Evolutionary conservation across 1,284 basidiomycete species (phyloP).

Genomic region (Uromyces viciae-fabae): DNA sequence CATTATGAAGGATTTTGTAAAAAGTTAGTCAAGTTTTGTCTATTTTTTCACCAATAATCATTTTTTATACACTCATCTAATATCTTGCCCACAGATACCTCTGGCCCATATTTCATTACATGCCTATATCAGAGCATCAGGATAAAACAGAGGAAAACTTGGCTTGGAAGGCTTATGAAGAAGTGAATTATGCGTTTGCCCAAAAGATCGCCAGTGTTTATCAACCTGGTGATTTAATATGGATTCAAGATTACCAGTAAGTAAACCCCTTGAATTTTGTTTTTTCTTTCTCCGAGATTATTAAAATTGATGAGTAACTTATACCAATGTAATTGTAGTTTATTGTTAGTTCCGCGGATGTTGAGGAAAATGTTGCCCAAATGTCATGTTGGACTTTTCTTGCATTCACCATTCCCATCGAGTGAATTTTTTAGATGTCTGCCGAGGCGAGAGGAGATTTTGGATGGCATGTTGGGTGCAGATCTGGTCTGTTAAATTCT

Average conservation of each 20-base stretch:
- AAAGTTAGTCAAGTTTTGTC: conserved; percentile 69
- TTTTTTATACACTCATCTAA: conserved; percentile 1
- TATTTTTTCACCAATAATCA: too few relatives aligned
- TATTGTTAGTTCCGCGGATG: conserved; percentile 81
- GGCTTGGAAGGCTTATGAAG: conserved; percentile 77
- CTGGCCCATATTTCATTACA: conserved; percentile 98
- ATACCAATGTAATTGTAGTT: conserved; percentile 48
- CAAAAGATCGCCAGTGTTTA: conserved; percentile 70
- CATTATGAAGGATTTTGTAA: conserved; percentile 96
- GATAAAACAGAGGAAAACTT: conserved; percentile 69
- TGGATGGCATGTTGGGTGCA: conserved; percentile 96
- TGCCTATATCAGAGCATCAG: conserved; percentile 61
- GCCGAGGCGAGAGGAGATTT: conserved; percentile 81
- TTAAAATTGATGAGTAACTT: neutral
- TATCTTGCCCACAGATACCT: conserved; percentile 62
- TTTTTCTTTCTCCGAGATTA: neutral
- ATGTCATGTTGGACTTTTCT: conserved; percentile 78
- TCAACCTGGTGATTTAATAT: conserved; percentile 74
- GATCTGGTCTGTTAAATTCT: conserved; percentile 89
- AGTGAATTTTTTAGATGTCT: conserved; percentile 93
- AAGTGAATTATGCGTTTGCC: conserved; percentile 83
- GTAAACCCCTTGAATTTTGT: neutral
- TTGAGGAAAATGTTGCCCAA: conserved; percentile 73
- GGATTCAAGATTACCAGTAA: conserved; percentile 64
- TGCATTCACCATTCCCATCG: conserved; percentile 95